These are phyloP conservation scores for Neoscytalidium dimidiatum DNA, from an alignment of 2,329 filamentous ascomycete species.

Conservation along the genomic window DNA sequence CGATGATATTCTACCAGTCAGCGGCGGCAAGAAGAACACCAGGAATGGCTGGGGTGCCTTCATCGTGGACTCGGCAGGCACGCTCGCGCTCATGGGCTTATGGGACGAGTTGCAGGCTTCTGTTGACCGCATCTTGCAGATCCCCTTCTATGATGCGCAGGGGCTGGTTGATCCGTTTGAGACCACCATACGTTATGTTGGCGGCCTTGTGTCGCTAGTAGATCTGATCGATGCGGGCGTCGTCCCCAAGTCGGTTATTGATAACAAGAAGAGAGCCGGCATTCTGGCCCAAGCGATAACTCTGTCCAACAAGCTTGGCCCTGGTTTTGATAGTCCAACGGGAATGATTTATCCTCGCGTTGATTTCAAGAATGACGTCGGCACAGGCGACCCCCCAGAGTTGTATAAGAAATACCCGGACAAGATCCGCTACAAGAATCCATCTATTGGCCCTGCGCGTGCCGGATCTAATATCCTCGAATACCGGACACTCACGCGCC, in stretches of 20 bases:
- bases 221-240: constrained; percentile 45
- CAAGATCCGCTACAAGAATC: constrained; percentile 36
- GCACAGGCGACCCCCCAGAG: constrained; percentile 32
- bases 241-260: constrained; percentile 36
- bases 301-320: constrained; percentile 39
- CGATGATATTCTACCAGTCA: constrained; percentile 43
- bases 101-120: constrained; percentile 44
- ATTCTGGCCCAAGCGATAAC: constrained; percentile 41
- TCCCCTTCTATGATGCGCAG: constrained; percentile 38
- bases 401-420: constrained; percentile 31
- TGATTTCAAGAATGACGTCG: constrained; percentile 40
- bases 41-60: constrained; percentile 47
- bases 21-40: constrained; percentile 35
- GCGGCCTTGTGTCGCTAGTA: constrained; percentile 41
- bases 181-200: constrained; percentile 45
- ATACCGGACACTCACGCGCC: constrained; percentile 42
- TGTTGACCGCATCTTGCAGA: constrained; percentile 40
- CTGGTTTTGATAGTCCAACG: constrained; percentile 43
- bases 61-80: constrained; percentile 44
- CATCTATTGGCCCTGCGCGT: constrained; percentile 43
- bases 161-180: constrained; percentile 45
- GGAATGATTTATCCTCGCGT: constrained; percentile 49
- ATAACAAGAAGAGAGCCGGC: constrained; percentile 31
- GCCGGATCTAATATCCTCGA: constrained; percentile 49
- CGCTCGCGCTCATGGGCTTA: constrained; percentile 43